Evolutionary conservation across 176 grass and related monocot species (phyloP).

Genomic region (Elymus sibiricus): DNA sequence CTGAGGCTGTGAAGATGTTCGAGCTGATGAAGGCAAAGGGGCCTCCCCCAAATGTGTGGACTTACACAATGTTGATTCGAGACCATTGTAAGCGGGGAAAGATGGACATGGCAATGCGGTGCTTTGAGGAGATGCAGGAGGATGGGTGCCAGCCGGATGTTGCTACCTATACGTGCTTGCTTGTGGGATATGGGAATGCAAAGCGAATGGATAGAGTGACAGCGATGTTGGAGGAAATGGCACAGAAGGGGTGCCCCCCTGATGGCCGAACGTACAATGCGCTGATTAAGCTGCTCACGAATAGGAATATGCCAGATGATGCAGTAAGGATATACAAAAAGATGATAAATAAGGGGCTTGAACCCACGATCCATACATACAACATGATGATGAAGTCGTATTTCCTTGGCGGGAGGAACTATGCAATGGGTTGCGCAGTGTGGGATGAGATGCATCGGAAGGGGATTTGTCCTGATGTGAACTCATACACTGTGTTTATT

Average conservation of each 20-base stretch:
- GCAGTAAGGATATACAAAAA: slow-evolving; percentile 71
- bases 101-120: slow-evolving; percentile 70
- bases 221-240: slow-evolving; percentile 60
- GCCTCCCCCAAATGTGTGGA: slow-evolving; percentile 64
- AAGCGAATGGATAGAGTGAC: slow-evolving; percentile 76
- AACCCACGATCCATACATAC: slow-evolving; percentile 81
- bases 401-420: slow-evolving; percentile 63
- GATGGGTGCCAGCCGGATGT: slow-evolving; percentile 44
- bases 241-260: slow-evolving; percentile 50
- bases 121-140: slow-evolving; percentile 65
- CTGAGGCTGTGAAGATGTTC: slow-evolving; percentile 81
- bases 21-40: slow-evolving; percentile 95
- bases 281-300: slow-evolving; percentile 83
- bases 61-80: slow-evolving; percentile 71
- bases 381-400: slow-evolving; percentile 97
- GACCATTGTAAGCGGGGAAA: slow-evolving; percentile 77
- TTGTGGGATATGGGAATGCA: slow-evolving; percentile 84
- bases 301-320: slow-evolving; percentile 69
- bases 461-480: slow-evolving; percentile 84
- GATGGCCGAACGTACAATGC: slow-evolving; percentile 75
- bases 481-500: slow-evolving; percentile 81
- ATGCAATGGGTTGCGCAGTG: slow-evolving; percentile 63
- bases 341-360: slow-evolving; percentile 81
- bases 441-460: slow-evolving; percentile 79
- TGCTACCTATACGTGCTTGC: slow-evolving; percentile 72